Evolutionary conservation across 176 grass and related monocot genomes (phyloP), one percentile per base, ranked within the genome.

Genomic region (Areca catechu): DNA sequence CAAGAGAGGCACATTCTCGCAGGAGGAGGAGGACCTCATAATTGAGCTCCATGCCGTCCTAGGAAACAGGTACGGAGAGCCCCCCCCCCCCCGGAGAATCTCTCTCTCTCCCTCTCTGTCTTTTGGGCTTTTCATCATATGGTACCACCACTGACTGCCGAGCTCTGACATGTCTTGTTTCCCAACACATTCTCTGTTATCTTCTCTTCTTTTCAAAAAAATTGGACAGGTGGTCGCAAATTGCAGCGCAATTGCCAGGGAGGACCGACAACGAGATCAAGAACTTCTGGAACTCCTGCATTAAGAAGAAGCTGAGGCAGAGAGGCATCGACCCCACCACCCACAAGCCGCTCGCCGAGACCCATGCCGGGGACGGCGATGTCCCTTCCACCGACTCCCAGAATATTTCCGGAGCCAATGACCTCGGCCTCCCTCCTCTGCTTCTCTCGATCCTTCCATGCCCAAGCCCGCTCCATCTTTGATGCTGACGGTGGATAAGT

Each of bases 221-320:
- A 7, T 52, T 20, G 24, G 60, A 15, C 60, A 86, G 83, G 58
- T 87, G 84, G 84, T 87, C 84, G 23, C 75, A 87, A 24, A 87
- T 87, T 68, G 75, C 84, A 54, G 77, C 84, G 52, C 71, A 76
- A 16, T 49, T 87, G 66, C 84, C 84, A 57, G 84, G 84, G 53
- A 78, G 82, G 69, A 85, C 82, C 22, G 82, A 85, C 22, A 85
- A 85, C 22, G 82, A 85, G 76, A 85, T 85, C 57, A 85, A 85
- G 82, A 85, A 85, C 73, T 72, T 85, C 15, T 85, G 82, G 82
- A 85, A 85, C 23, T 85, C 82, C 5, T 71, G 76, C 67, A 71
- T 85, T 57, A 85, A 85, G 62, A 85, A 85, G 74, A 82, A 82
- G 75, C 66, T 87, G 53, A 63, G 74, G 52, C 75, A 72, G 74